Base-by-base conservation (phyloP, 2,329 filamentous ascomycete species). In the Penicillium sp. region DNA sequence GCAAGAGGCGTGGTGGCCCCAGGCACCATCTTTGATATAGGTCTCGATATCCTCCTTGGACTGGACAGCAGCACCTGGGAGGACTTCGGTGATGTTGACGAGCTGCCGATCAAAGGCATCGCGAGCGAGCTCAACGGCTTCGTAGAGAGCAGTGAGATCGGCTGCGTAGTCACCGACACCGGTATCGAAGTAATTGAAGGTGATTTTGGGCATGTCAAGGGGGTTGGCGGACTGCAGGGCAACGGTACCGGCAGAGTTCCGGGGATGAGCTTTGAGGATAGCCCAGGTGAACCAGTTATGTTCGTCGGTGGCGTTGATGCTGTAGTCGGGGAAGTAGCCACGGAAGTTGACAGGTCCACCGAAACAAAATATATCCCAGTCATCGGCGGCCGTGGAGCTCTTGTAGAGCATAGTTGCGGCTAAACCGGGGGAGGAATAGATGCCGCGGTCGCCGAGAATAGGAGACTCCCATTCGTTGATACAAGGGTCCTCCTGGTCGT, bases 211-310 rank as follows among this genome's bases (percentile, higher is more conserved):
- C 1, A 78, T 75, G 55, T 89, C 87, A 1, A 83, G 81, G 0
- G 88, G 87, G 65, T 90, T 82, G 0, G 81, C 72, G 0, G 83
- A 86, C 10, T 76, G 77, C 4, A 91, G 80, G 3, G 72, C 80
- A 7, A 91, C 87, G 1, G 79, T 82, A 9, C 89, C 89, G 6
- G 81, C 82, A 1, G 70, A 72, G 69, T 90, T 89, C 52, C 84
- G 81, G 0, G 86, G 81, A 64, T 88, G 86, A 0, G 82, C 81
- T 71, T 88, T 87, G 52, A 90, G 51, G 74, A 77, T 3, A 59
- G 63, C 71, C 79, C 79, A 82, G 13, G 74, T 74, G 54, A 68
- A 68, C 72, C 75, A 80, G 57, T 78, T 74, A 19, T 69, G 60
- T 1, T 57, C 55, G 42, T 74, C 75, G 4, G 73, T 72, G 43